Base-by-base conservation (phyloP, 208 protist genomes). In the Acanthamoeba lenticulata region DNA sequence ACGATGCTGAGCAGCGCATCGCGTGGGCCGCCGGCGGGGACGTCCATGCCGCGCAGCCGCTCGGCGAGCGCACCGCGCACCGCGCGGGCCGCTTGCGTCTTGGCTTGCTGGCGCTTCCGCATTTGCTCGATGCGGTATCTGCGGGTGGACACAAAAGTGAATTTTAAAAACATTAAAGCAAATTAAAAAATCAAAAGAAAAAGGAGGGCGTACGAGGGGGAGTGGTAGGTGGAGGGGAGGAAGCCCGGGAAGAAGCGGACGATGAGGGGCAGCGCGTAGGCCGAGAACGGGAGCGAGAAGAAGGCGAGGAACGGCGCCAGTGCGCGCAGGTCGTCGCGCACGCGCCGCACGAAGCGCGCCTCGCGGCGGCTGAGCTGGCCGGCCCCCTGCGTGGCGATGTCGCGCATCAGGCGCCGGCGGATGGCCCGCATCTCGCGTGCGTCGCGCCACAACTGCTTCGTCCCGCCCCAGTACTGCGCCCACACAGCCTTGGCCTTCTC, bases 211-310 rank as follows among this genome's bases (percentile, higher is more conserved):
- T 89, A 62, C 79, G 42, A 60, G 5, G 38, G 6, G 0, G 79
- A n/a, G 49, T 62, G 38, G 49, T 89, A 89, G 49, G 79, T 89
- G 19, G 79, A 89, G 38, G 79, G 79, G 5, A 89, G 45, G 45
- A 89, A 62, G 45, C 45, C 29, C 11, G 79, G 79, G 49, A 89
- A 89, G 45, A 89, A 36, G 44, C 45, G 27, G 45, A 89, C 34
- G 45, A 89, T 60, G 79, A 89, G 5, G 44, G 79, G 79, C 44
- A 89, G 79, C 9, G 42, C 42, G 79, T 89, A 89, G 44, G 79
- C 79, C 21, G 79, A 89, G 45, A 49, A 49, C n/a, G 79, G 79
- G 27, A 62, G 45, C 45, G 57, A 32, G 45, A 89, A 89, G 44
- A 89, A 38, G 44, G n/a, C 4, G 15, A 60, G 44, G 34, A 89